Evolutionary conservation across 148 eudicot species (phyloP).

Genomic region (Salicornia ramosissima): DNA sequence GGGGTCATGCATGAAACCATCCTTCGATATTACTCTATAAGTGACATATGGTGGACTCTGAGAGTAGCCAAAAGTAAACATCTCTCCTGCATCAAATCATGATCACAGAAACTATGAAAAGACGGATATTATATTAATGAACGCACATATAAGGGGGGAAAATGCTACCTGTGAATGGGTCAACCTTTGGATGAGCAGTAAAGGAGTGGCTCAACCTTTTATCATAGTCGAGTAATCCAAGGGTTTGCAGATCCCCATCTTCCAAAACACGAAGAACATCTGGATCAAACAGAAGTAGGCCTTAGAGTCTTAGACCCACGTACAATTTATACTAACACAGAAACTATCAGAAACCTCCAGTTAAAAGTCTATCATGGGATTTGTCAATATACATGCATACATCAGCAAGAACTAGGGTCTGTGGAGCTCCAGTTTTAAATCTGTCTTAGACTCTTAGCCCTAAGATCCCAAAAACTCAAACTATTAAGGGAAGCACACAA

Average conservation of each 20-base stretch:
- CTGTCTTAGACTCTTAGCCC: background rate
- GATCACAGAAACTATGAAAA: background rate
- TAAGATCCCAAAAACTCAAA: no score
- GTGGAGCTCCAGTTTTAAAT: no score
- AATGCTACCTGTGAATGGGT: constrained; percentile 74
- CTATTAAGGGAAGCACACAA: no score
- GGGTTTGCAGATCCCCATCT: constrained; percentile 95
- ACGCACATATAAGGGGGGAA: background rate
- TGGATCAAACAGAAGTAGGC: constrained; percentile 20
- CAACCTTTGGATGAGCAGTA: constrained; percentile 98
- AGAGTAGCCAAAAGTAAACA: constrained; percentile 95
- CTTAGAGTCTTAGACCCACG: constrained; percentile 15
- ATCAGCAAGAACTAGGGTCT: background rate
- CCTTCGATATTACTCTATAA: constrained; percentile 87
- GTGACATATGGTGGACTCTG: constrained; percentile 71
- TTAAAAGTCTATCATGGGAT: background rate
- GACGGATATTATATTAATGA: background rate
- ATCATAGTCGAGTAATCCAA: constrained; percentile 95
- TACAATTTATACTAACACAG: background rate
- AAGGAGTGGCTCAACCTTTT: constrained; percentile 81
- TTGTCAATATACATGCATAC: constrained; percentile 5
- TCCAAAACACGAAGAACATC: constrained; percentile 88
- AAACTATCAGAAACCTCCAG: constrained; percentile 1
- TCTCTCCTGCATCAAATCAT: constrained; percentile 61
- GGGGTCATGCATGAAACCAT: constrained; percentile 90